Percentiles rank a stretch among this genome's conserved stretches.
Conservation (phyloP, 1,284 basidiomycete species). For the Marasmius fiardii region DNA sequence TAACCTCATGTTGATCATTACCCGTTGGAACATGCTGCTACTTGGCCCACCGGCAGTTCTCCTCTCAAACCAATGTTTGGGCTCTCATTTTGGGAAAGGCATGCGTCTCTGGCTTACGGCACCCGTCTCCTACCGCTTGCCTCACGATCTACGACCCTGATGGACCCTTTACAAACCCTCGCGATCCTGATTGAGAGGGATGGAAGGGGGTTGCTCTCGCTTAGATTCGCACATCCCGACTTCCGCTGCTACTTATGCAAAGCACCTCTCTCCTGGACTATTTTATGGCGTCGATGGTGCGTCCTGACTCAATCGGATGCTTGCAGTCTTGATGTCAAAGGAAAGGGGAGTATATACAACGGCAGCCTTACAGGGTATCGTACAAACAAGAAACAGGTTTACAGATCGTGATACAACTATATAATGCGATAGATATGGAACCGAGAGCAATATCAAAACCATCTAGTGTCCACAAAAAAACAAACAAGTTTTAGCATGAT, state of each 20-base stretch:
- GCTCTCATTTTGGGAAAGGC: neutral
- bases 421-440: constrained; percentile 21
- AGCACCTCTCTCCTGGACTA: too few relatives aligned
- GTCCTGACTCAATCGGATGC: too few relatives aligned
- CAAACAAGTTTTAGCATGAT: constrained; percentile 19
- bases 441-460: constrained; percentile 24
- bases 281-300: too few relatives aligned
- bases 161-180: neutral
- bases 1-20: neutral
- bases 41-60: neutral
- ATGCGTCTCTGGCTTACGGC: neutral
- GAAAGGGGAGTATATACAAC: neutral
- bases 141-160: constrained; percentile 1
- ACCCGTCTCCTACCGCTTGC: neutral
- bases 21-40: neutral
- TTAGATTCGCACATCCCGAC: too few relatives aligned
- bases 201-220: too few relatives aligned
- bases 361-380: neutral
- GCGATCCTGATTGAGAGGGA: neutral
- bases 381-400: constrained; percentile 16
- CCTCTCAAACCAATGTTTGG: neutral
- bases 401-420: constrained; percentile 17
- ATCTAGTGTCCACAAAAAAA: constrained; percentile 19
- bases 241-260: too few relatives aligned
- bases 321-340: too few relatives aligned